Percentiles rank a stretch among this genome's conserved stretches.
phyloP scores from a whole-genome alignment of 2,329 filamentous ascomycete genomes.

The Curvularia sp. region DNA sequence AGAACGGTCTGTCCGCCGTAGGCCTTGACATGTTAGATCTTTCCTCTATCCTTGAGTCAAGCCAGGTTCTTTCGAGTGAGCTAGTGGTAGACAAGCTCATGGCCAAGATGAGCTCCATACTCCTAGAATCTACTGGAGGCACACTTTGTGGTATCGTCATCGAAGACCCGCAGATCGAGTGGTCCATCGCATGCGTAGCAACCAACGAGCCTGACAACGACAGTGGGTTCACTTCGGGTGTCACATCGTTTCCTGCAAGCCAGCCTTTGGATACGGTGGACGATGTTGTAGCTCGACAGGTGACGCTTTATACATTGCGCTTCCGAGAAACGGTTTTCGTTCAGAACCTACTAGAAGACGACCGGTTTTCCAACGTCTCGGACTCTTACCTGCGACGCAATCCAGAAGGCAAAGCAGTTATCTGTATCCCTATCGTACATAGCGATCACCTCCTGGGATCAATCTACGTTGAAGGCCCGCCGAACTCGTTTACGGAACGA shows the following conservation, averaged over 20 bases:
- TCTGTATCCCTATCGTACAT: constrained; percentile 80
- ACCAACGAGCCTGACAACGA: constrained; percentile 64
- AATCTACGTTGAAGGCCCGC: constrained; percentile 78
- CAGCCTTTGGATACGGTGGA: constrained; percentile 69
- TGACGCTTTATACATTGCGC: constrained; percentile 77
- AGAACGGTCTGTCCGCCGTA: constrained; percentile 69
- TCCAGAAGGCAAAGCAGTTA: constrained; percentile 74
- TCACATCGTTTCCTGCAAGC: constrained; percentile 70
- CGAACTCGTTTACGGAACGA: constrained; percentile 78
- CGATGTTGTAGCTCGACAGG: constrained; percentile 75
- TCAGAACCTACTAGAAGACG: constrained; percentile 75
- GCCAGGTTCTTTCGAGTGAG: constrained; percentile 80
- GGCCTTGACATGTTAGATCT: constrained; percentile 82
- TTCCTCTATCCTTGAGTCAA: constrained; percentile 78
- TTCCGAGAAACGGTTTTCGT: constrained; percentile 79
- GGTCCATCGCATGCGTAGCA: constrained; percentile 77
- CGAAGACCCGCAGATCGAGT: constrained; percentile 69
- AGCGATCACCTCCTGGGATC: constrained; percentile 75
- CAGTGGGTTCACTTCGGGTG: constrained; percentile 53
- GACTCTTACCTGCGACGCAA: constrained; percentile 73
- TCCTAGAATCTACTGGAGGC: constrained; percentile 78
- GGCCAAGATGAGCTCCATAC: constrained; percentile 82
- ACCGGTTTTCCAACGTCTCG: constrained; percentile 78
- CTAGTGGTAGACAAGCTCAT: constrained; percentile 77
- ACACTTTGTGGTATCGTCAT: constrained; percentile 77